Base-by-base conservation (phyloP, 306 rosid species). In the Cicer bijugum region DNA sequence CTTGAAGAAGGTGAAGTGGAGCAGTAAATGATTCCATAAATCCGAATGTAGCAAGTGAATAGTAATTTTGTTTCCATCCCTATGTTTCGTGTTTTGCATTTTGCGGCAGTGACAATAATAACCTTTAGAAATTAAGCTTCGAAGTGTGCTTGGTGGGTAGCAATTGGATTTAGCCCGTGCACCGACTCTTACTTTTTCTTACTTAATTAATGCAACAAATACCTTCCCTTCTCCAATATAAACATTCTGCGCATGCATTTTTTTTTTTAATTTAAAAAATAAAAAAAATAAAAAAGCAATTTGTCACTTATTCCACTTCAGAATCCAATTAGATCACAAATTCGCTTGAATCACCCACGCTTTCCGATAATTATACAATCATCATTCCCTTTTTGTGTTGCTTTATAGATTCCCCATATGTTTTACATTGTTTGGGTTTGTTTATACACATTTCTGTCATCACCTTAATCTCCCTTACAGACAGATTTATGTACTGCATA, bases 171-270 rank as follows among this genome's bases (percentile, higher is more conserved):
- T 39, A 61, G 19, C 79, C 67, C 77, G 78, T 80, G 86, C 88
- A 60, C 91, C 83, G 81, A 75, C 85, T 23, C 19, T 59, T 23
- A 74, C 85, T 76, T 82, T 84, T 80, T 28, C 35, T 80, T 33
- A n/a, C 43, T 61, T 10, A 38, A 51, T 15, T 71, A 83, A 62
- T 46, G 68, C 37, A 45, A 23, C n/a, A 48, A 37, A 37, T 45
- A 47, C 37, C 45, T 70, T 55, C 5, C 37, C 69, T 80, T 57
- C 64, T 47, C 20, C 10, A 71, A 51, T 46, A 78, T 75, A 42
- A 56, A 47, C 80, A 83, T 12, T 50, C 6, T 43, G 68, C 88
- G 91, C 92, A 86, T 89, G 92, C 90, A 67, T 12, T 9, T 23
- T 23, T 64, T 82, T 12, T 12, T 10, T 28, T 3, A 3, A 53